Evolutionary conservation across 345 rosid genomes (phyloP).

Genomic region (Ceriops tagal): DNA sequence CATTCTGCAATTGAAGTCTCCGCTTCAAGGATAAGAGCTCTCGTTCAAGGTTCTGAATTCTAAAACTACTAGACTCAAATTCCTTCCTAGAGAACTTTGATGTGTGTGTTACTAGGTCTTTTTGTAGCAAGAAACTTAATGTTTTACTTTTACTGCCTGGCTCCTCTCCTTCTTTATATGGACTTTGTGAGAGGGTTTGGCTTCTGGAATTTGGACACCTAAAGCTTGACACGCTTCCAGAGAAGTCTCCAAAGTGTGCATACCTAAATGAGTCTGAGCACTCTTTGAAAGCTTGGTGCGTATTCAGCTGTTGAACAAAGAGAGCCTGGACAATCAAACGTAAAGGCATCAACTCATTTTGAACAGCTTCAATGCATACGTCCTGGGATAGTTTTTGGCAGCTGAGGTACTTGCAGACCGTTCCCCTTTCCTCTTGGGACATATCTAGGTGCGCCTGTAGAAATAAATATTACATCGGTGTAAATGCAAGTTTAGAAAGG

Average conservation of each 20-base stretch:
- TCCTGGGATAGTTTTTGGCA: constrained; percentile 73
- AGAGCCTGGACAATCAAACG: constrained; percentile 74
- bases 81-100: constrained; percentile 39
- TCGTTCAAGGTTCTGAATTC: constrained; percentile 70
- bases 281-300: constrained; percentile 72
- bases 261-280: constrained; percentile 60
- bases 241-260: constrained; percentile 43
- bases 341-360: constrained; percentile 80
- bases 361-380: constrained; percentile 66
- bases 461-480: background rate
- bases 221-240: constrained; percentile 54
- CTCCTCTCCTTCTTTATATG: constrained; percentile 45
- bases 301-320: constrained; percentile 65
- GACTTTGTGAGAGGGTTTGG: constrained; percentile 45
- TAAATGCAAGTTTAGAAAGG: background rate
- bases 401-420: constrained; percentile 62
- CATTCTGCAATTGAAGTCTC: constrained; percentile 41
- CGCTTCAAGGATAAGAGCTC: constrained; percentile 56
- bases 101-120: constrained; percentile 32
- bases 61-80: constrained; percentile 65
- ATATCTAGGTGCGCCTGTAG: constrained; percentile 48
- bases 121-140: constrained; percentile 38
- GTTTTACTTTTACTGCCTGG: constrained; percentile 35
- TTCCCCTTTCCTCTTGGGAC: constrained; percentile 60
- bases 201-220: constrained; percentile 52